These are phyloP conservation scores for Fimicolochytrium jonesii DNA, from an alignment of 192 early-diverging fungal species.

Conservation along the genomic window DNA sequence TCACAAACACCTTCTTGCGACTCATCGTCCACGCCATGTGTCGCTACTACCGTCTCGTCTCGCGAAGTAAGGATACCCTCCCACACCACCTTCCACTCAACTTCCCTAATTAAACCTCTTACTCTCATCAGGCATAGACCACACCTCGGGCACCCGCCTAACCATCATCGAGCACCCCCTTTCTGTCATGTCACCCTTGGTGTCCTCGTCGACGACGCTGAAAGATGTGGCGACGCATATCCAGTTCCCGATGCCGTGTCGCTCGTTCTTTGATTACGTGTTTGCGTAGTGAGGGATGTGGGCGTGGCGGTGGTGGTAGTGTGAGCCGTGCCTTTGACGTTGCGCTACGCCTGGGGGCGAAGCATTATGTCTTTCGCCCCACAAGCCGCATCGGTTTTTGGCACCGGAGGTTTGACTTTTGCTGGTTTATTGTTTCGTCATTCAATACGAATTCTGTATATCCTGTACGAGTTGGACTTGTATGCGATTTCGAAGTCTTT, in stretches of 20 bases:
- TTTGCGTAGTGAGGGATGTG: slow-evolving; percentile 5
- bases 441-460: too few relatives aligned
- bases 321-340: too few relatives aligned
- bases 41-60: slow-evolving; percentile 18
- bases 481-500: too few relatives aligned
- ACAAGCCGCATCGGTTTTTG: too few relatives aligned
- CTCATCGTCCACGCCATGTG: slow-evolving; percentile 28
- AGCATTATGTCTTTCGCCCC: too few relatives aligned
- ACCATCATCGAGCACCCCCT: slow-evolving; percentile 13
- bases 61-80: slow-evolving; percentile 17
- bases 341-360: too few relatives aligned
- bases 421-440: too few relatives aligned
- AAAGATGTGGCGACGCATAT: neutral
- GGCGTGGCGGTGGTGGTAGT: too few relatives aligned
- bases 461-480: too few relatives aligned
- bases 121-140: slow-evolving; percentile 11
- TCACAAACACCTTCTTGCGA: slow-evolving; percentile 17
- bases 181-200: neutral
- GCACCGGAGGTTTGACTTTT: too few relatives aligned
- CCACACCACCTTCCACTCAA: neutral
- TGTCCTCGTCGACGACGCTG: neutral
- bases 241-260: neutral
- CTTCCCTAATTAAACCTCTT: neutral
- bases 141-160: slow-evolving; percentile 7
- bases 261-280: slow-evolving; percentile 13